Evolutionary conservation across 1,284 basidiomycete genomes (phyloP).

Genomic region (Ustilago nuda): DNA sequence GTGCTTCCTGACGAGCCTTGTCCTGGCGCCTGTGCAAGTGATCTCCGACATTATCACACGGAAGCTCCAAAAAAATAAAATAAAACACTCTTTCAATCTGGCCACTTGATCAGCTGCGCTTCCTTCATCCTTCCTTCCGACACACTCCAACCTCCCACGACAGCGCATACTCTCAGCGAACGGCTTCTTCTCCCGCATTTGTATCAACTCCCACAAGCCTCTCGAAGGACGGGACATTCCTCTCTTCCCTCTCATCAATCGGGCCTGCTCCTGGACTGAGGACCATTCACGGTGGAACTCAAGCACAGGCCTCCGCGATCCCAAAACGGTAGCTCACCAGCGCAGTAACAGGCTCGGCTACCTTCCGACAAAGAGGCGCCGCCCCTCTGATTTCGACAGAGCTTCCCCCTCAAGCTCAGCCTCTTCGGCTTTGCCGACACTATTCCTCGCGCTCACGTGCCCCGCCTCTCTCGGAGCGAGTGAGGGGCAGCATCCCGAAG

Average conservation of each 20-base stretch:
- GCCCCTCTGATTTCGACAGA: constrained; percentile 4
- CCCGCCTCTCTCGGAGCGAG: not conserved
- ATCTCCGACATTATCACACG: not conserved
- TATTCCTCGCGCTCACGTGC: not conserved
- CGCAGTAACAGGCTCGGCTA: not conserved
- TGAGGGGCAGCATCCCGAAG: constrained; percentile 4
- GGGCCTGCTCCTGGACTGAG: not conserved
- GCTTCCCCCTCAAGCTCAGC: constrained; percentile 3
- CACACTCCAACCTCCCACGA: not conserved
- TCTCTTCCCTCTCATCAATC: not conserved
- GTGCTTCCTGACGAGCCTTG: not conserved
- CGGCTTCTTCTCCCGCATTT: not conserved
- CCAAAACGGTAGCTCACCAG: not conserved
- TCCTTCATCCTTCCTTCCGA: not conserved
- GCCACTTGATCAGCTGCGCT: not conserved
- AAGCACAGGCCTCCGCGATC: not conserved
- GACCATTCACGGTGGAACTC: not conserved
- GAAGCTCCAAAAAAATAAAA: not conserved
- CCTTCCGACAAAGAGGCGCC: constrained; percentile 10
- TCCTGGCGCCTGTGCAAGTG: not conserved
- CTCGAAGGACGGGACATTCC: not conserved
- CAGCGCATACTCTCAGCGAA: not conserved
- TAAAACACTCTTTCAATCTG: not conserved
- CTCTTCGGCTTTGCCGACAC: not conserved
- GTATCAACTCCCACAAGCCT: not conserved